phyloP scores from a whole-genome alignment of 2,329 filamentous ascomycete genomes.

The Alternaria panax region DNA sequence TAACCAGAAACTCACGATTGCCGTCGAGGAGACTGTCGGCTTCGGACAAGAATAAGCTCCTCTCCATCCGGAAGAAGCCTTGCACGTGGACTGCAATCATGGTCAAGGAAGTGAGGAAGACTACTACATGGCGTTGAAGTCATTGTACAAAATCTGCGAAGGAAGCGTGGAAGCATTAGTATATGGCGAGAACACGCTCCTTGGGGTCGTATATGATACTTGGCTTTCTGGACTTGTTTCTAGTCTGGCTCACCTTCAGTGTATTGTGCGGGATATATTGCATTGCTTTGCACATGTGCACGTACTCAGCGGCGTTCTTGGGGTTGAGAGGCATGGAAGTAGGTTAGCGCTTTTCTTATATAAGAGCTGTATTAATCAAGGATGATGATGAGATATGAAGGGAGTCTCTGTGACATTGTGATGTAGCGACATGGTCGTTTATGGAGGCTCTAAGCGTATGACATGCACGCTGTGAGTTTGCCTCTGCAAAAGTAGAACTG shows the following conservation, averaged over 20 bases:
- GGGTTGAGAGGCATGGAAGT: slow-evolving; percentile 7
- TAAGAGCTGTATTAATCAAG: slow-evolving; percentile 9
- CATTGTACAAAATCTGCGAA: slow-evolving; percentile 17
- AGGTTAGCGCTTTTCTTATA: slow-evolving; percentile 15
- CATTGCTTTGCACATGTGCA: slow-evolving; percentile 16
- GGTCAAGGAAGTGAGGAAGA: slow-evolving; percentile 3
- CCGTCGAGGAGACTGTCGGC: slow-evolving; percentile 97
- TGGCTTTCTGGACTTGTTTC: slow-evolving; percentile 4
- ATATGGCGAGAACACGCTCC: slow-evolving; percentile 8
- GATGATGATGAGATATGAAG: slow-evolving; percentile 3
- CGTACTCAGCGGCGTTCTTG: slow-evolving; percentile 11
- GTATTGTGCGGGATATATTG: slow-evolving; percentile 16
- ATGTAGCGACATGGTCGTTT: neutral
- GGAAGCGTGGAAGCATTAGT: slow-evolving; percentile 4
- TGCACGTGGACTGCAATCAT: neutral
- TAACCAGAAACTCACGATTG: slow-evolving; percentile 90
- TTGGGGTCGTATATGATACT: slow-evolving; percentile 12
- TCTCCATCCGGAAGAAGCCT: neutral
- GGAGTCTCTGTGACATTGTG: neutral
- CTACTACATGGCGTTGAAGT: slow-evolving; percentile 11
- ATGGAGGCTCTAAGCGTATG: neutral
- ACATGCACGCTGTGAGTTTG: neutral
- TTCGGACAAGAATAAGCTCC: slow-evolving; percentile 86
- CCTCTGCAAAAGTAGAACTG: neutral
- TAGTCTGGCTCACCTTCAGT: slow-evolving; percentile 12